Evolutionary conservation across 2,329 filamentous ascomycete genomes (phyloP), one percentile per base, ranked within the genome.

Genomic region (Aspergillus sp.): DNA sequence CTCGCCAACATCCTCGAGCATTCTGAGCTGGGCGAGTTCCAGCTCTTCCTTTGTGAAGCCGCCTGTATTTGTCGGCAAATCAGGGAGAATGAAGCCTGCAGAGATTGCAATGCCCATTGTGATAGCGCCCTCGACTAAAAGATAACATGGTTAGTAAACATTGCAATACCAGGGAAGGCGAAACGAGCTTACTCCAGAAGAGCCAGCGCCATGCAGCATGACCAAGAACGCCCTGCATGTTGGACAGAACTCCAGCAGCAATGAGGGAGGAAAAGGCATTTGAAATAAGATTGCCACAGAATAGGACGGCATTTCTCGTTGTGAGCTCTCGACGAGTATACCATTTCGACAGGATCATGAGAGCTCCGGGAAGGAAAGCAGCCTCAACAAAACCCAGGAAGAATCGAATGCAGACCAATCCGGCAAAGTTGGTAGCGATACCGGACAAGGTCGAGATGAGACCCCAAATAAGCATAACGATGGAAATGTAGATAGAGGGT

Each of bases 251-350:
- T 4, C 73, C 74, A 3, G 76, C 76, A 6, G 73, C 75, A 39
- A 79, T 75, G 27, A 79, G 64, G 13, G 71, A 74, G n/a, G 73
- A 74, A 51, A 79, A 79, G 2, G 75, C 75, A 37, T 62, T 72
- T 40, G 69, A 70, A 28, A 78, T 65, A 13, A 77, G 58, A 1
- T 68, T 72, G 4, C 74, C 75, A 4, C 73, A 72, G 55, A 76
- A 78, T 42, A 79, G 70, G 35, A 77, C 69, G n/a, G 70, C 70
- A 50, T 71, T 76, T 5, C 76, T 68, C 33, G 74, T 65, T 3
- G 70, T 70, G 11, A 78, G 58, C 45, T 78, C 75, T 36, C 72
- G 68, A 45, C 72, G 72, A 2, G 74, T 78, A 51, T 77, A 78
- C 73, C 73, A 77, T 42, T 68, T 71, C 8, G 67, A 71, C 6